Evolutionary conservation across 2,329 filamentous ascomycete species (phyloP), one percentile per base, ranked within the genome.

Genomic region (Aspergillus intermedius): DNA sequence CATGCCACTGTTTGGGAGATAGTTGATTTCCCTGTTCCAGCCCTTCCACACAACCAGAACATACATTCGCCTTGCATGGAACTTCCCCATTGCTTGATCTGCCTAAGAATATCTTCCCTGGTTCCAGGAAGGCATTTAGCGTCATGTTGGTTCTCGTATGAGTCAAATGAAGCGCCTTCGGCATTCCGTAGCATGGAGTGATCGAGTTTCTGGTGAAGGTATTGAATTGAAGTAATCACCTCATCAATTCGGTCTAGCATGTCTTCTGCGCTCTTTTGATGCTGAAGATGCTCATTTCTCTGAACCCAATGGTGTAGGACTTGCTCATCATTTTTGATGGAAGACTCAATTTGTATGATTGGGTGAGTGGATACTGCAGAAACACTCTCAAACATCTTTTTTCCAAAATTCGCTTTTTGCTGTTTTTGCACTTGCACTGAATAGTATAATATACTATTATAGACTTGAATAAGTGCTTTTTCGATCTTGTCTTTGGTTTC

Each of bases 51-150:
- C 5, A 25, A 25, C 6, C 23, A 25, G 6, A 25, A 25, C 5
- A 25, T 25, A 25, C n/a, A n/a, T n/a, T n/a, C n/a, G n/a, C 23
- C 6, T 25, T 25, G 23, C 23, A 7, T 25, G 23, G 23, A 25
- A 25, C 23, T 25, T 8, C 6, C 23, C 23, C 23, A 25, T 25
- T 25, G 5, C 23, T 25, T 25, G 5, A 25, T 7, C 23, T 25
- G 23, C 23, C 7, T 4, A 8, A 25, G 23, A 25, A 25, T 7
- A 2, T 25, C 23, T 25, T 7, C 23, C 6, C 34, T 56, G 23
- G 23, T 56, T 42, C 51, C 51, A 5, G 51, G 54, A 15, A 63
- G 56, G 49, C 61, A 64, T 23, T 42, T 41, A 5, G 3, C 32
- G 3, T 34, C 12, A 34, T 12, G 32, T n/a, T 34, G 12, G 12